Evolutionary conservation across 2,329 filamentous ascomycete species (phyloP), one percentile per base, ranked within the genome.

Genomic region (Sarocladium oryzae): DNA sequence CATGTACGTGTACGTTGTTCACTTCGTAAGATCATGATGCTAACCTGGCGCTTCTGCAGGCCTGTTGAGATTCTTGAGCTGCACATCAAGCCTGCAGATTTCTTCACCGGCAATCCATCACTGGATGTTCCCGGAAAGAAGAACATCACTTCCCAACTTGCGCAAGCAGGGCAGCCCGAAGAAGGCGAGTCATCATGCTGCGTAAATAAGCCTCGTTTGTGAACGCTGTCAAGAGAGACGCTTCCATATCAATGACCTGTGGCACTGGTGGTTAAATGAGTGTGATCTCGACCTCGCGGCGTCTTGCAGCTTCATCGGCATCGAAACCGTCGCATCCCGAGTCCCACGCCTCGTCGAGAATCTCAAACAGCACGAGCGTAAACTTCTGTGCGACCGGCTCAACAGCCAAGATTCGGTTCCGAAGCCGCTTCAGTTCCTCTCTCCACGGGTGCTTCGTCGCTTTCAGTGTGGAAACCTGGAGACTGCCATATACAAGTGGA

Each of bases 1-100:
- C 21, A 86, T 86, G 83, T 73, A 54, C 68, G 71, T 41, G 10
- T 13, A n/a, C n/a, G n/a, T n/a, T n/a, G n/a, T n/a, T n/a, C n/a
- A n/a, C n/a, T n/a, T 8, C 16, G n/a, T 32, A 15, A 21, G 15
- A 16, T 65, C 5, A 20, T 28, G 5, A 18, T 9, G 20, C 35
- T 40, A 40, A 40, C 16, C 20, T 40, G 13, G 20, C n/a, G 7
- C 20, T 9, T 23, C 16, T n/a, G 7, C 28, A 55, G 79, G 82
- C 79, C 79, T 0, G 74, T 77, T 45, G 81, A 84, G 58, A 71
- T 67, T 20, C 59, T 75, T 13, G 70, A 69, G 54, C 67, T 76
- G 2, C 57, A 63, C 6, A 64, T 76, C 2, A 73, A 71, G 37
- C 73, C 73, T 0, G 70, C 70, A 0, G 74, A 76, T 50, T 76